Conservation (phyloP, 2,329 filamentous ascomycete species). For the Aspergillus sp. region DNA sequence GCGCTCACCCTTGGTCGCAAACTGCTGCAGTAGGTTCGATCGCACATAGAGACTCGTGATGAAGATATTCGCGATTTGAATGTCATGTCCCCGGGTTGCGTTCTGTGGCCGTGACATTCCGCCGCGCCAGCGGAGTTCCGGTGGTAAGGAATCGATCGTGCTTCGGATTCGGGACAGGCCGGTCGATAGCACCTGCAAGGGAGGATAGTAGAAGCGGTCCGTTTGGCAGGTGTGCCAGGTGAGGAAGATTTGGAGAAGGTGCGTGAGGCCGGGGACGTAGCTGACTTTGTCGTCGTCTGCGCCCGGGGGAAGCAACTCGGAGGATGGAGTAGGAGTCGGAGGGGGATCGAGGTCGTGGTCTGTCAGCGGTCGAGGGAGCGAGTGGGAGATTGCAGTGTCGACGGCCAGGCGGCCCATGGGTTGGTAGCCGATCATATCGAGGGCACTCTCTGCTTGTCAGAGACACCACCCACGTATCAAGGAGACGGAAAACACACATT, state of each 20-base stretch:
- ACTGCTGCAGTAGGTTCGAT: slow-evolving; percentile 1
- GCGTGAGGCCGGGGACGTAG: slow-evolving; percentile 2
- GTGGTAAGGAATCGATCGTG: background rate
- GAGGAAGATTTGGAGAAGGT: background rate
- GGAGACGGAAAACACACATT: background rate
- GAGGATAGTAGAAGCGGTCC: background rate
- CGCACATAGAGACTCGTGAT: background rate
- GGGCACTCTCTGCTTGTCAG: no score
- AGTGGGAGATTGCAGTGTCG: background rate
- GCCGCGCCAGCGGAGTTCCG: slow-evolving; percentile 2
- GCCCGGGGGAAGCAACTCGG: background rate
- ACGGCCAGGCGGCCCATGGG: background rate
- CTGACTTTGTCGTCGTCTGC: background rate
- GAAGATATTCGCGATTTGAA: slow-evolving; percentile 4
- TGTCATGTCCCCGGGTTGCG: background rate
- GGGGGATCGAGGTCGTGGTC: background rate
- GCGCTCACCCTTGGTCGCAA: background rate
- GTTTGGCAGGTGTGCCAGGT: background rate
- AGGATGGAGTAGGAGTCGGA: no score
- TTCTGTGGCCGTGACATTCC: background rate
- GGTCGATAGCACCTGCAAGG: background rate
- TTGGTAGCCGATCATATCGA: no score
- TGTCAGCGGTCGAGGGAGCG: background rate
- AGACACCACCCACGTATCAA: no score
- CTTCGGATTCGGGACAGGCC: background rate